Evolutionary conservation across 139 green algal genomes (phyloP).

Genomic region (Diplosphaera chodatii): DNA sequence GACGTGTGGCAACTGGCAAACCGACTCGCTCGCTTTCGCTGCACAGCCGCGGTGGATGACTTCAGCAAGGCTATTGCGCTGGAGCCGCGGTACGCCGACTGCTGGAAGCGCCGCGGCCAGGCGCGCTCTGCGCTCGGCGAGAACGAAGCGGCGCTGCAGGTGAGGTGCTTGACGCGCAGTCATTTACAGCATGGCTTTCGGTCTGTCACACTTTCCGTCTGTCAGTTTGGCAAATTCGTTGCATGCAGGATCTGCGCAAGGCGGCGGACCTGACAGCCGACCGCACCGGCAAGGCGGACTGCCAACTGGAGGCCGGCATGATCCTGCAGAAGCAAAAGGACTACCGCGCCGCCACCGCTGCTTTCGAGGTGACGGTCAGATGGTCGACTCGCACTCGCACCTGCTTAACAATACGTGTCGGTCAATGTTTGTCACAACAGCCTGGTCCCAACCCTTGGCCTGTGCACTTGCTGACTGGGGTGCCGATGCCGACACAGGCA

Average conservation of each 20-base stretch:
- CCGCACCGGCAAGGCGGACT: slow-evolving; percentile 29
- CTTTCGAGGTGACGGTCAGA: not conserved
- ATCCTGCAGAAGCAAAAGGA: slow-evolving; percentile 67
- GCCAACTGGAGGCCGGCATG: slow-evolving; percentile 51
- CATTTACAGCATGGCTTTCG: too few species aligned
- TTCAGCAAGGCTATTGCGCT: slow-evolving; percentile 67
- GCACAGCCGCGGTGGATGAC: slow-evolving; percentile 61
- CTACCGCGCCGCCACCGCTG: slow-evolving; percentile 29
- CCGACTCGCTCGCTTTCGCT: not conserved
- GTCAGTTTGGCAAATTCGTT: too few species aligned
- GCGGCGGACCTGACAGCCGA: slow-evolving; percentile 34
- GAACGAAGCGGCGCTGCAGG: slow-evolving; percentile 29
- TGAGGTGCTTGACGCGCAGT: too few species aligned
- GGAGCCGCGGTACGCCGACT: slow-evolving; percentile 61
- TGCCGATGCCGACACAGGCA: too few species aligned
- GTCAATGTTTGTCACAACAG: too few species aligned
- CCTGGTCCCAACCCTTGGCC: too few species aligned
- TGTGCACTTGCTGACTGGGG: slow-evolving; percentile 16
- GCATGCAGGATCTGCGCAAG: slow-evolving; percentile 42
- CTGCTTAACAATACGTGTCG: too few species aligned
- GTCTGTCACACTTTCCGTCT: too few species aligned
- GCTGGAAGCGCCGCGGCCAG: slow-evolving; percentile 72
- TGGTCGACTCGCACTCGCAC: too few species aligned
- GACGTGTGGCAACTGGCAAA: too few species aligned
- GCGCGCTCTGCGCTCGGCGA: slow-evolving; percentile 63